Evolutionary conservation across 1,284 basidiomycete genomes (phyloP).

Genomic region (Cutaneotrichosporon cavernicola): DNA sequence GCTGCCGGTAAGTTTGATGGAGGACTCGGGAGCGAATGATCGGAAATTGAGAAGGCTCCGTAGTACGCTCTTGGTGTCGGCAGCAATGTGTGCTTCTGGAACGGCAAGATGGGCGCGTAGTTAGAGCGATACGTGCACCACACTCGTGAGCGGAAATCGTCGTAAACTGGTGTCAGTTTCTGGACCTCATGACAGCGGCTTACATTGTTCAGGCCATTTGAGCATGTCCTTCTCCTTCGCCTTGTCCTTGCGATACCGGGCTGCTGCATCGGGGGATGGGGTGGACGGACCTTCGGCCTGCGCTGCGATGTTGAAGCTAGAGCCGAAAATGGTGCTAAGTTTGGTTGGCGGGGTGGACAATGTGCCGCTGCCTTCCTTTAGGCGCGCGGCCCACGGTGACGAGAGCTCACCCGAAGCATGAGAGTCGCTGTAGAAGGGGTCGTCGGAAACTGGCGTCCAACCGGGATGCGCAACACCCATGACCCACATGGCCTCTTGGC

Average conservation of each 20-base stretch:
- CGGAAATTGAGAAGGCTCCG: conserved; percentile 54
- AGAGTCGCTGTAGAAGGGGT: neutral
- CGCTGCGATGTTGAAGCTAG: conserved; percentile 23
- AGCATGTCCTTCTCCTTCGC: conserved; percentile 43
- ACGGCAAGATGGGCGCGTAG: conserved; percentile 74
- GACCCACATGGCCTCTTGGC: conserved; percentile 75
- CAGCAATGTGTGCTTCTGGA: conserved; percentile 40
- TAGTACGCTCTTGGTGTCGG: conserved; percentile 52
- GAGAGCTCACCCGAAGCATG: conserved; percentile 2
- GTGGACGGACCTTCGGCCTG: conserved; percentile 15
- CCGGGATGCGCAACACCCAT: conserved; percentile 71
- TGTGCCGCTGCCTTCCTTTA: conserved; percentile 17
- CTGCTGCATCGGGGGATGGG: conserved; percentile 12
- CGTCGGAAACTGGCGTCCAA: conserved; percentile 37
- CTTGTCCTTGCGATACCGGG: conserved; percentile 29
- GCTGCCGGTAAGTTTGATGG: neutral
- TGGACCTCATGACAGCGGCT: conserved; percentile 20
- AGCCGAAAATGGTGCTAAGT: conserved; percentile 48
- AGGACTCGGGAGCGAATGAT: conserved; percentile 12
- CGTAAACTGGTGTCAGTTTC: conserved; percentile 65
- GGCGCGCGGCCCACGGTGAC: conserved; percentile 16
- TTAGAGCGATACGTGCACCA: conserved; percentile 93
- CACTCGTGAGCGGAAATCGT: conserved; percentile 82
- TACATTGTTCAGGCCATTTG: conserved; percentile 52
- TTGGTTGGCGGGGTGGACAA: conserved; percentile 27